phyloP scores from a whole-genome alignment of 106 monocot genomes.

The Dendrobium huoshanense region DNA sequence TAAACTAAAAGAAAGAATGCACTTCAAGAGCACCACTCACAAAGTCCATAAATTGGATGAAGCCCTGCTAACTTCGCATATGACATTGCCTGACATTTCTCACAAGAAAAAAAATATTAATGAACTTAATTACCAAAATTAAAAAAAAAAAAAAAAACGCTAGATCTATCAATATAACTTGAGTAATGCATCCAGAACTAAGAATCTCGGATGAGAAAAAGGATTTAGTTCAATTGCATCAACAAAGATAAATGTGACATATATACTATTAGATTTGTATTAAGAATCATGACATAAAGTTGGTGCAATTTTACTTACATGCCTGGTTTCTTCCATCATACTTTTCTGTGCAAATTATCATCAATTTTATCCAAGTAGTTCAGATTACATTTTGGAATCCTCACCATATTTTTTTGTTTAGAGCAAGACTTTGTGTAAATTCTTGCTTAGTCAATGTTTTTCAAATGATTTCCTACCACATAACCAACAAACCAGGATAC shows the following conservation, averaged over 20 bases:
- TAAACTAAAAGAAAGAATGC: background rate
- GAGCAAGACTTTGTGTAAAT: background rate
- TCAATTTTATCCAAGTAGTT: background rate
- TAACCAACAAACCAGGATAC: background rate
- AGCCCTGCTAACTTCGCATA: slow-evolving; percentile 98
- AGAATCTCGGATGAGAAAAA: background rate
- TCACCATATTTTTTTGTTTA: background rate
- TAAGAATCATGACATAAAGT: background rate
- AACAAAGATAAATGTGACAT: background rate
- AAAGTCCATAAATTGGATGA: slow-evolving; percentile 97
- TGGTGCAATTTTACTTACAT: background rate
- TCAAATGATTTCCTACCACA: too few relatives aligned
- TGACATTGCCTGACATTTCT: slow-evolving; percentile 71
- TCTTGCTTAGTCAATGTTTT: background rate
- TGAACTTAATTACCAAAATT: background rate
- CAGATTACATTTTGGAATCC: too few relatives aligned
- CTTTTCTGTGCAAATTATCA: background rate
- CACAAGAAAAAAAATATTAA: background rate
- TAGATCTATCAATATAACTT: background rate
- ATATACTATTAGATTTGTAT: background rate
- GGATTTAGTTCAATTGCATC: background rate
- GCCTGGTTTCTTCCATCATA: background rate
- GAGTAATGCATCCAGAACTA: background rate
- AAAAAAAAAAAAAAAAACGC: background rate
- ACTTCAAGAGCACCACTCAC: slow-evolving; percentile 41